phyloP scores from a whole-genome alignment of 2,329 filamentous ascomycete species.

The Talaromyces sp. region DNA sequence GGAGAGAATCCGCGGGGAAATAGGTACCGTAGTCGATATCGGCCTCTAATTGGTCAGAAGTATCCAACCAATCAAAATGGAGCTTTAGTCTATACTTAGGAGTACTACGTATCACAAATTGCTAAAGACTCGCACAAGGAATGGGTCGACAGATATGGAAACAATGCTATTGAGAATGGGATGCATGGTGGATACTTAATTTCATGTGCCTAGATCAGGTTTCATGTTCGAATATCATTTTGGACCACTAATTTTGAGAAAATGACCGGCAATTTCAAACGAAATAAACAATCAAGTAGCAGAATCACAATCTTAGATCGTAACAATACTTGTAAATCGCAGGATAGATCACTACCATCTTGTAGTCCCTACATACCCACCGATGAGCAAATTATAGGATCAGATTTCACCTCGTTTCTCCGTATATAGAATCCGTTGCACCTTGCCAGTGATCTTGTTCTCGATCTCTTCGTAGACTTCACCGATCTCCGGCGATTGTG shows the following conservation, averaged over 20 bases:
- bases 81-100: too few species aligned
- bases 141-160: too few species aligned
- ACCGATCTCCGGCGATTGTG: slow-evolving; percentile 7
- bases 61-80: too few species aligned
- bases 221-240: not conserved
- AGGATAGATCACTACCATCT: not conserved
- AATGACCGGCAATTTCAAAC: not conserved
- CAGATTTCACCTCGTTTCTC: not conserved
- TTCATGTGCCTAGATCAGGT: not conserved
- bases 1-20: too few species aligned
- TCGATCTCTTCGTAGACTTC: slow-evolving; percentile 13
- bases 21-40: too few species aligned
- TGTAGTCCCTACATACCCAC: not conserved
- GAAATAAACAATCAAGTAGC: not conserved
- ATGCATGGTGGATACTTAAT: too few species aligned
- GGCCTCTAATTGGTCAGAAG: too few species aligned
- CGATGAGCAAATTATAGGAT: not conserved
- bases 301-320: not conserved
- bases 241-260: not conserved
- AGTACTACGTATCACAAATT: too few species aligned
- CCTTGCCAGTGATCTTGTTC: slow-evolving; percentile 10
- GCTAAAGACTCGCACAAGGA: too few species aligned
- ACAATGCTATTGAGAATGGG: too few species aligned
- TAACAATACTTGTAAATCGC: not conserved
- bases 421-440: slow-evolving; percentile 6